Evolutionary conservation across 345 rosid genomes (phyloP), one percentile per base, ranked within the genome.

Genomic region (Eucalyptus caleyi): DNA sequence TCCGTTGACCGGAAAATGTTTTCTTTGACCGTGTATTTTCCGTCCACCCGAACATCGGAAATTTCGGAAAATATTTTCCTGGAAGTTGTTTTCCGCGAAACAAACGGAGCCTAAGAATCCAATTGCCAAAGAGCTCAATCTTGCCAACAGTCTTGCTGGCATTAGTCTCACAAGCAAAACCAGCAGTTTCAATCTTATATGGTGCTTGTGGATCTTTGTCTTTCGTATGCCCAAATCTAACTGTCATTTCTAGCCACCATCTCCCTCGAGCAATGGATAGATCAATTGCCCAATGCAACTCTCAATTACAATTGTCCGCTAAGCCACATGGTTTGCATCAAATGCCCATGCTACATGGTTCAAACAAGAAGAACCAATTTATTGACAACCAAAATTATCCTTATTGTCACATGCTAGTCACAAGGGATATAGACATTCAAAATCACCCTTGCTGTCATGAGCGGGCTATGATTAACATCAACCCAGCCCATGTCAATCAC

Each of bases 221-320:
- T 65, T 40, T n/a, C 40, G 9, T 18, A 3, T 16, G 9, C 32
- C 77, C 77, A n/a, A 65, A 65, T 7, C 77, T n/a, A n/a, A 65
- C 10, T 8, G 21, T 65, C 77, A n/a, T n/a, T 65, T 65, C 0
- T n/a, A 0, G 77, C 40, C 40, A n/a, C 21, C 37, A 15, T 65
- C 77, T 65, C 77, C 77, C 77, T 16, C 0, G 1, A 65, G 77
- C 40, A 18, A n/a, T 16, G 77, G 19, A 65, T 34, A 16, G 37
- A 34, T 65, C 77, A 65, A 65, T 65, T 16, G 11, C 11, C 19
- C 32, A 12, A 62, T 0, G 9, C 16, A 62, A 13, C 69, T 60
- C 69, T 13, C 32, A 12, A 62, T 65, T 0, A 1, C 6, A 0
- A 65, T n/a, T 14, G 1, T 65, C 34, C 16, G 1, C 40, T n/a